Evolutionary conservation across 148 eudicot species (phyloP).

Genomic region (Vaccinium corymbosum): DNA sequence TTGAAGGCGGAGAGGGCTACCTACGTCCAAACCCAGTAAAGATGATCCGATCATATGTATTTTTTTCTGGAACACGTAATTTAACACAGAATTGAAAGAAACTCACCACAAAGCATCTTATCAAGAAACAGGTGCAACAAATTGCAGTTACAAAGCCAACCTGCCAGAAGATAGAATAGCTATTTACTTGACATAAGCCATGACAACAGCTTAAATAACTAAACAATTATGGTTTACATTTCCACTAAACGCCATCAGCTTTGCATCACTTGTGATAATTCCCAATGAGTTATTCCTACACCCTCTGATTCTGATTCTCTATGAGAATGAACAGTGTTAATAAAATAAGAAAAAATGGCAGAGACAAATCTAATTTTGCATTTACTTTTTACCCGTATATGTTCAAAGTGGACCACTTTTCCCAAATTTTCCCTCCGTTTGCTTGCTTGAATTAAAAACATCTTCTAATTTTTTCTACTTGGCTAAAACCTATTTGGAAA

Average conservation of each 20-base stretch:
- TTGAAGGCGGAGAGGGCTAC: slow-evolving; percentile 44
- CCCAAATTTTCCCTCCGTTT: too few species aligned
- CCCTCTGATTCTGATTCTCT: neutral
- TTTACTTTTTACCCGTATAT: neutral
- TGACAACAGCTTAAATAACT: neutral
- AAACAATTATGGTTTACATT: neutral
- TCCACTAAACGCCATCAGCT: neutral
- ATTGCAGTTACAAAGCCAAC: slow-evolving; percentile 58
- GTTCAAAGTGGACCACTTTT: neutral
- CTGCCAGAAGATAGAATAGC: slow-evolving; percentile 27
- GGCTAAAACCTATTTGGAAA: neutral
- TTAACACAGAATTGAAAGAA: neutral
- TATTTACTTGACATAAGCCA: neutral
- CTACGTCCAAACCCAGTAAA: slow-evolving; percentile 23
- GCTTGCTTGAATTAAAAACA: neutral
- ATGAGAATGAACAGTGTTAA: neutral
- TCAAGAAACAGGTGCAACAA: slow-evolving; percentile 65
- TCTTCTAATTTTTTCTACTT: neutral
- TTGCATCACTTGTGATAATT: neutral
- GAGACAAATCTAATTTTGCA: neutral
- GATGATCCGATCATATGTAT: neutral
- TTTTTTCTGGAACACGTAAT: neutral
- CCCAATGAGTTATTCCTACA: neutral
- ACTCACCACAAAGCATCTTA: slow-evolving; percentile 58
- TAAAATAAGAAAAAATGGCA: neutral